Evolutionary conservation across 495 filamentous ascomycete genomes (phyloP).

Genomic region (Penicillium waksmanii): DNA sequence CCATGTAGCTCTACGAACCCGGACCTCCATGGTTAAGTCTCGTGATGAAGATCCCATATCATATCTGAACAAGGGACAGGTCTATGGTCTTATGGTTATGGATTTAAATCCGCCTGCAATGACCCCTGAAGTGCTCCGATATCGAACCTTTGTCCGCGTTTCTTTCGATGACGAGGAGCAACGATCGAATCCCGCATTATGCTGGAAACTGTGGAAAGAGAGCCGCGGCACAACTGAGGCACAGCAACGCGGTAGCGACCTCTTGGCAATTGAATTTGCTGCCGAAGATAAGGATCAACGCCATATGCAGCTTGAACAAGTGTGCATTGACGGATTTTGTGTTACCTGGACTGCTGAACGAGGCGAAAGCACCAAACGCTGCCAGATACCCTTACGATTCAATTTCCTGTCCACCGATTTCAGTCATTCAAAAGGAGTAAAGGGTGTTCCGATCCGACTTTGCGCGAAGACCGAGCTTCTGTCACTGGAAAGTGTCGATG

Average conservation of each 20-base stretch:
- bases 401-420: conserved; percentile 99
- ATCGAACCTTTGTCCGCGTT: conserved; percentile 85
- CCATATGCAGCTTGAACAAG: conserved; percentile 72
- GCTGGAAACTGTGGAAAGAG: conserved; percentile 97
- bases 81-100: conserved; percentile 77
- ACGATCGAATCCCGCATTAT: conserved; percentile 74
- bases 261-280: conserved; percentile 88
- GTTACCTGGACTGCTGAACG: conserved; percentile 80
- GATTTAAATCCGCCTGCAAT: conserved; percentile 58
- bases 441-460: conserved; percentile 89
- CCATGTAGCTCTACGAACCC: conserved; percentile 41
- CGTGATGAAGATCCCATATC: conserved; percentile 90
- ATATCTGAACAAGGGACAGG: conserved; percentile 96
- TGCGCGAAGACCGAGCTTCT: conserved; percentile 85
- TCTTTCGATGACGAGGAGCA: conserved; percentile 96
- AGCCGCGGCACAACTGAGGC: conserved; percentile 87
- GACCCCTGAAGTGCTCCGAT: conserved; percentile 39
- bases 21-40: conserved; percentile 94
- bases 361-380: conserved; percentile 63
- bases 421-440: conserved; percentile 96
- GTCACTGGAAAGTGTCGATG: conserved; percentile 39
- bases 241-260: conserved; percentile 81
- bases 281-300: conserved; percentile 52
- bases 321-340: conserved; percentile 90
- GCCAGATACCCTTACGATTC: conserved; percentile 85